phyloP scores from a whole-genome alignment of 2,329 filamentous ascomycete species.

The Hypoxylon sp. region DNA sequence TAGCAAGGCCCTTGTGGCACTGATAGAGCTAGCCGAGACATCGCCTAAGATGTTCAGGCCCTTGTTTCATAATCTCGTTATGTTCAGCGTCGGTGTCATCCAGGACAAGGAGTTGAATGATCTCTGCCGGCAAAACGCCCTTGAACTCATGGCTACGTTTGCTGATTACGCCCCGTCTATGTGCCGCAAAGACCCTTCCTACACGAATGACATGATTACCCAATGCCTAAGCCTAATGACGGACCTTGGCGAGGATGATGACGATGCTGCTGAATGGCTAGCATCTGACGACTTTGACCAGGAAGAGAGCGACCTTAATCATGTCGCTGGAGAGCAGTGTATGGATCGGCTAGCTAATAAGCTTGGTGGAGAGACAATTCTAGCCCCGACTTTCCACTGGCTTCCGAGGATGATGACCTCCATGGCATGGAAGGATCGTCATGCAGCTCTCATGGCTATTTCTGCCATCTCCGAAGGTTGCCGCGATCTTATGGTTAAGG shows the following conservation, averaged over 20 bases:
- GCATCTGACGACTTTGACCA: constrained; percentile 92
- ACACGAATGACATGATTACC: constrained; percentile 96
- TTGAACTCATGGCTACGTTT: constrained; percentile 98
- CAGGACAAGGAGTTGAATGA: constrained; percentile 96
- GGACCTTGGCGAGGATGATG: constrained; percentile 93
- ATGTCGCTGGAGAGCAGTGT: constrained; percentile 96
- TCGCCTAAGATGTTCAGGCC: constrained; percentile 97
- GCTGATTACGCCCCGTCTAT: constrained; percentile 94
- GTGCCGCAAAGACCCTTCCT: constrained; percentile 94
- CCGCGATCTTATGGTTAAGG: constrained; percentile 93
- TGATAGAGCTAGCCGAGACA: constrained; percentile 95
- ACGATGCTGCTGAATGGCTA: constrained; percentile 95
- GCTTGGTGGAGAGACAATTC: constrained; percentile 91
- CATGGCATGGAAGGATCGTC: constrained; percentile 92
- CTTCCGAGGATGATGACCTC: constrained; percentile 98
- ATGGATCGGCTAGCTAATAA: constrained; percentile 99
- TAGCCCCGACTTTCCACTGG: constrained; percentile 96
- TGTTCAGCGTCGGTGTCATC: constrained; percentile 93
- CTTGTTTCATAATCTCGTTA: constrained; percentile 92
- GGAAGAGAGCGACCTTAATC: constrained; percentile 96
- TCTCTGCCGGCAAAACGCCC: constrained; percentile 90
- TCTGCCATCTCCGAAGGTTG: constrained; percentile 98
- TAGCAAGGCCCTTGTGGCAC: constrained; percentile 87
- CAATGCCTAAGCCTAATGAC: constrained; percentile 99
- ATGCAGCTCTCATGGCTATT: constrained; percentile 98